Percentiles rank a stretch among this genome's conserved stretches.
Evolutionary conservation across 495 filamentous ascomycete species (phyloP).

Genomic region (Chaetomium fimeti): DNA sequence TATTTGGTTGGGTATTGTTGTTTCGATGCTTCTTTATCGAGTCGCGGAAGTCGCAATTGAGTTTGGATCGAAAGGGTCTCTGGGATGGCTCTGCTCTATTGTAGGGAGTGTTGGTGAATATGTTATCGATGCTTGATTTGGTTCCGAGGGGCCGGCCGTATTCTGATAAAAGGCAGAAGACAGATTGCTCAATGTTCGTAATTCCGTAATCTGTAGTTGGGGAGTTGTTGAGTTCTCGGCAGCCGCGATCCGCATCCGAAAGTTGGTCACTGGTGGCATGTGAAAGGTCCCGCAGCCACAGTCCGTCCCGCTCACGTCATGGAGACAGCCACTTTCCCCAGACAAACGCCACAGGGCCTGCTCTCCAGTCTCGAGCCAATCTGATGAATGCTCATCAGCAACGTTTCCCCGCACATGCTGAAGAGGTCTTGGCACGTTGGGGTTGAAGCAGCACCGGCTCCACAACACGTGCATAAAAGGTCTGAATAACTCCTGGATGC

Average conservation of each 20-base stretch:
- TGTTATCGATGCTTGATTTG: too few species aligned
- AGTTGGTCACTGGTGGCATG: constrained; percentile 21
- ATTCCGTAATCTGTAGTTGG: not conserved
- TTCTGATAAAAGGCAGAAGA: not conserved
- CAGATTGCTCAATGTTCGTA: not conserved
- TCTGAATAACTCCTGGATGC: too few species aligned
- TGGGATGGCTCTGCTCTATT: too few species aligned
- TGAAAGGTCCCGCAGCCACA: constrained; percentile 30
- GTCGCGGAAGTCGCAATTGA: not conserved
- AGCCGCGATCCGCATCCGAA: constrained; percentile 4
- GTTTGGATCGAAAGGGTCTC: too few species aligned
- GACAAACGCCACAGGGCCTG: constrained; percentile 1
- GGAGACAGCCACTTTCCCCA: constrained; percentile 19
- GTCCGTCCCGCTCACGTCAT: constrained; percentile 19
- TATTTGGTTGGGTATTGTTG: not conserved
- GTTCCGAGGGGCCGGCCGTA: too few species aligned
- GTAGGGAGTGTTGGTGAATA: too few species aligned
- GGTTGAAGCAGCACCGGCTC: not conserved
- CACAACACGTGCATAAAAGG: not conserved
- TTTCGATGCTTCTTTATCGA: not conserved
- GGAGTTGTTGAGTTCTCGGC: not conserved
- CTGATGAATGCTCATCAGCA: constrained; percentile 4
- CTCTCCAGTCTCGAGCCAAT: not conserved
- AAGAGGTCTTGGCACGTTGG: constrained; percentile 1
- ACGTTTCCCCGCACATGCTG: constrained; percentile 20